Evolutionary conservation across 2,329 filamentous ascomycete genomes (phyloP), one percentile per base, ranked within the genome.

Genomic region (Penicillium sp.): DNA sequence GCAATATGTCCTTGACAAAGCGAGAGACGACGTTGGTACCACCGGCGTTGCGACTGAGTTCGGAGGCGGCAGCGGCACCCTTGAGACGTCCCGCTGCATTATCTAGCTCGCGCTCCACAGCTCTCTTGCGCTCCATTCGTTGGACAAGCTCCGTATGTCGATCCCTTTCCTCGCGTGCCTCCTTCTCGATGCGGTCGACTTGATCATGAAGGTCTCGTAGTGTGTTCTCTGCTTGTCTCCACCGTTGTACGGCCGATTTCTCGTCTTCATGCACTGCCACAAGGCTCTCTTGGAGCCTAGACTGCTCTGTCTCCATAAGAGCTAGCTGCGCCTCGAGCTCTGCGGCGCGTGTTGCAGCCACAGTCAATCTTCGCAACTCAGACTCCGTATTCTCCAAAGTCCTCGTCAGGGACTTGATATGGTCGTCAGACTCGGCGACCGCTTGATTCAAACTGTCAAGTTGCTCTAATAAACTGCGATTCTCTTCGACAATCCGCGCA

Each of bases 1-100:
- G 88, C 17, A 99, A 79, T 53, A 99, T 89, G 71, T 97, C 94
- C 63, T 92, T 91, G 53, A 99, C 94, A 65, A 99, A 97, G 69
- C 95, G 90, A 19, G 90, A 92, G n/a, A 97, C 90, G 36, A 96
- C 90, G 55, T 80, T 86, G 58, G 80, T 85, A 10, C 84, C 81
- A 53, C 77, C 78, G 62, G 83, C 83, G 30, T 83, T 80, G 4
- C 82, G 80, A 4, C 81, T 81, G 38, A 89, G 76, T 3, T 85
- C 85, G 62, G 85, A 88, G 28, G 82, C 81, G 0, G 88, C 90
- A 3, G 91, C 91, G 12, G 89, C 88, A 10, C 89, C 88, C 73
- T 93, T 94, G 50, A 96, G 80, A 52, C 91, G 83, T 31, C 88
- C 88, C 12, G 90, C 90, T 2, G 91, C 90, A 25, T 86, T 86